Percentiles rank a stretch among this genome's conserved stretches.
phyloP scores from a whole-genome alignment of 2,329 filamentous ascomycete species.

The Cercospora sesami region DNA sequence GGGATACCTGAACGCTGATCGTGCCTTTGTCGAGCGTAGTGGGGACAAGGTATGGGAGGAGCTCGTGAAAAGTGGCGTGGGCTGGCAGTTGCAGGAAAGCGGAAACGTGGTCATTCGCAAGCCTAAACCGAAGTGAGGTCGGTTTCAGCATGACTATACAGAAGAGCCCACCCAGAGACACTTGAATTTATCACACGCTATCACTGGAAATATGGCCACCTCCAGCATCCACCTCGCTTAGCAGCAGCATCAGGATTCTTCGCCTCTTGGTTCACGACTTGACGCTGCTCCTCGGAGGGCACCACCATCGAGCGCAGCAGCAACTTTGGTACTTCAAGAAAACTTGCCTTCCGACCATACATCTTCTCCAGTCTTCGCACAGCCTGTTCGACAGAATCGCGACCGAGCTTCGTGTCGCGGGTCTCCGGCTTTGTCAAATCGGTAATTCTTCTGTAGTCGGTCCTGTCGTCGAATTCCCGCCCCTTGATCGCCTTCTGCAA shows the following conservation, averaged over 20 bases:
- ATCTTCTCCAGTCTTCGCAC: background rate
- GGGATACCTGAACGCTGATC: conserved; percentile 73
- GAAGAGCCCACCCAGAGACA: background rate
- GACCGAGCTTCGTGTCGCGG: background rate
- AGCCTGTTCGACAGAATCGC: background rate
- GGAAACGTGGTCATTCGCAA: conserved; percentile 75
- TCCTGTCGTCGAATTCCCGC: background rate
- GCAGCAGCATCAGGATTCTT: background rate
- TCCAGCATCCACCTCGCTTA: background rate
- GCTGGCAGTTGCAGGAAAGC: conserved; percentile 72
- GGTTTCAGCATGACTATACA: background rate
- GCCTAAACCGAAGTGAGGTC: conserved; percentile 46
- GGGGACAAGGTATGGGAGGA: conserved; percentile 71
- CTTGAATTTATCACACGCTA: background rate
- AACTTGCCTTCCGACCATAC: background rate
- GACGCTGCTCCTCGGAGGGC: background rate
- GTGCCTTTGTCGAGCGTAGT: conserved; percentile 66
- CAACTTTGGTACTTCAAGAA: background rate
- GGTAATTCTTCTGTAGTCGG: background rate
- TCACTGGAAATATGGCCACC: background rate
- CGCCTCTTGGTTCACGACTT: background rate
- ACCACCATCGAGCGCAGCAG: background rate
- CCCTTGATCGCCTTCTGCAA: conserved; percentile 1
- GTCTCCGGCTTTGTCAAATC: background rate
- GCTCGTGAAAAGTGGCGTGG: conserved; percentile 70